Percentiles rank a stretch among this genome's conserved stretches.
Conservation (phyloP, 495 filamentous ascomycete species). For the Viridothelium virens region DNA sequence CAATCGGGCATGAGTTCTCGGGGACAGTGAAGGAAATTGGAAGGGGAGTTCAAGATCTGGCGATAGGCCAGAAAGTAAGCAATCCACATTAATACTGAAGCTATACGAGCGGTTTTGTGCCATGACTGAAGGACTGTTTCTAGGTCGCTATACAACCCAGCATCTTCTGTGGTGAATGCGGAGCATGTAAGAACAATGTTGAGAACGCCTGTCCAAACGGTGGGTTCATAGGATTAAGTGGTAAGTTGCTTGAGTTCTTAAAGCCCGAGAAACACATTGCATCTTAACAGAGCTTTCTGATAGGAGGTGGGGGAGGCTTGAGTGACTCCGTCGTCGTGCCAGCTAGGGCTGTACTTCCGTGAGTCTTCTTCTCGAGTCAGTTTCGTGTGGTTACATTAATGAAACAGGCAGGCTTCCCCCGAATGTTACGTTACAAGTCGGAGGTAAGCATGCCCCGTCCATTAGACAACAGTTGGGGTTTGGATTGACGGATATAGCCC, state of each 20-base stretch:
- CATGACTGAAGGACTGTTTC: neutral
- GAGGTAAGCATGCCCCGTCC: slow-evolving; percentile 1
- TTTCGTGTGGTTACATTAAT: neutral
- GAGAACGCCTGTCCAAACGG: slow-evolving; percentile 28
- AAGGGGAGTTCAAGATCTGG: slow-evolving; percentile 17
- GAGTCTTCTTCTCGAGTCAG: neutral
- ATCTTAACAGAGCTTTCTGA: neutral
- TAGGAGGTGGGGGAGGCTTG: slow-evolving; percentile 27
- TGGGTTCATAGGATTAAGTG: slow-evolving; percentile 28
- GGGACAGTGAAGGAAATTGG: slow-evolving; percentile 27
- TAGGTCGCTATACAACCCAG: slow-evolving; percentile 25
- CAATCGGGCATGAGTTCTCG: slow-evolving; percentile 30
- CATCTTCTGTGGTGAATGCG: slow-evolving; percentile 26
- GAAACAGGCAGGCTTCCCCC: slow-evolving; percentile 18
- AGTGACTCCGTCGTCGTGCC: slow-evolving; percentile 28
- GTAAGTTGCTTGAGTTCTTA: neutral
- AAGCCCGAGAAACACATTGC: neutral
- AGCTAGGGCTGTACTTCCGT: slow-evolving; percentile 9
- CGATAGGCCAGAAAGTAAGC: slow-evolving; percentile 20
- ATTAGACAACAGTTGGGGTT: no score
- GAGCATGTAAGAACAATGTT: slow-evolving; percentile 23
- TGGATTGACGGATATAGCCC: slow-evolving; percentile 6
- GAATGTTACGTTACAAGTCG: slow-evolving; percentile 26
- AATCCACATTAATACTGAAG: no score
- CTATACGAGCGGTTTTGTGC: neutral